Conservation (phyloP, 2,329 filamentous ascomycete species). For the Acarospora socialis region DNA sequence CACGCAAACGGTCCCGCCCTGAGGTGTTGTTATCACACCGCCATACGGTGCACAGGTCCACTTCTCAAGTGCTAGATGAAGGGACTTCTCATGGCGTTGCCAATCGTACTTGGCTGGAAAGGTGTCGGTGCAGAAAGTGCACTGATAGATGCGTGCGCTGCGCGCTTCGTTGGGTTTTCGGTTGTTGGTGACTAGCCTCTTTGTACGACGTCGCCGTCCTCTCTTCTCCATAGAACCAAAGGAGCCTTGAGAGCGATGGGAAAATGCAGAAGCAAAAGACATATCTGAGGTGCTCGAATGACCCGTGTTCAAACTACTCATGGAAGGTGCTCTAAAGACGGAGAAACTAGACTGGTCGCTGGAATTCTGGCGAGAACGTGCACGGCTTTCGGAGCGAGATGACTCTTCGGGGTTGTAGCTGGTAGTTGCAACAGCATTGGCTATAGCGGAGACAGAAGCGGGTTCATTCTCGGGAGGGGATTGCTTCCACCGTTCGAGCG, state of each 20-base stretch:
- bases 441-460: slow-evolving; percentile 49
- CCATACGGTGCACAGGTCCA: slow-evolving; percentile 48
- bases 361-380: slow-evolving; percentile 23
- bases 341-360: slow-evolving; percentile 31
- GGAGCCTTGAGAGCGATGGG: slow-evolving; percentile 41
- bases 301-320: slow-evolving; percentile 40
- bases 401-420: slow-evolving; percentile 21
- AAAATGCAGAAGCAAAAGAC: slow-evolving; percentile 42
- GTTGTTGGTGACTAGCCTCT: slow-evolving; percentile 31
- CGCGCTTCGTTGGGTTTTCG: slow-evolving; percentile 27
- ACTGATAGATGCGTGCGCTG: slow-evolving; percentile 38
- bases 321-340: slow-evolving; percentile 36
- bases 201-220: slow-evolving; percentile 42
- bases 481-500: slow-evolving; percentile 54
- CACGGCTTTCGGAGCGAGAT: slow-evolving; percentile 20
- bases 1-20: slow-evolving; percentile 40
- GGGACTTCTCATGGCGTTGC: slow-evolving; percentile 44
- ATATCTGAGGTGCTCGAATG: slow-evolving; percentile 40
- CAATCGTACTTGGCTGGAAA: slow-evolving; percentile 46
- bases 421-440: slow-evolving; percentile 40
- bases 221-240: slow-evolving; percentile 44
- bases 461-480: slow-evolving; percentile 57
- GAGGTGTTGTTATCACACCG: slow-evolving; percentile 33
- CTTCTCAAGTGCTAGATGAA: slow-evolving; percentile 42
- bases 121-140: slow-evolving; percentile 43